Percentiles rank a stretch among this genome's conserved stretches.
phyloP scores from a whole-genome alignment of 345 rosid genomes.

The Hevea brasiliensis region DNA sequence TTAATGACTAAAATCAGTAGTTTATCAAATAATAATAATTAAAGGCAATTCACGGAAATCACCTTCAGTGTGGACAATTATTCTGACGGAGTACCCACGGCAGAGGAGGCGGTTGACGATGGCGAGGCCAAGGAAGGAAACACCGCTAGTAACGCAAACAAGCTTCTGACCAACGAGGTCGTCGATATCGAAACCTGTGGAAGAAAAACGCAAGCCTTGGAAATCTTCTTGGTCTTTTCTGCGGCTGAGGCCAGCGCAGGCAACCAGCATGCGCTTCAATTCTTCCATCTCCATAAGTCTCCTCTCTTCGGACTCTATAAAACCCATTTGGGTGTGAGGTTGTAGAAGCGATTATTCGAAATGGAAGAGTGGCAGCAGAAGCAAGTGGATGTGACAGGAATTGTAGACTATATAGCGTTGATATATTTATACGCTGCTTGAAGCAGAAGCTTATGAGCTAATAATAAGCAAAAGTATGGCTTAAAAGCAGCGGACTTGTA shows the following conservation, averaged over 20 bases:
- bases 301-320: conserved; percentile 47
- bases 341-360: too few relatives aligned
- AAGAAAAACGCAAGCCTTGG: conserved; percentile 13
- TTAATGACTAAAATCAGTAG: background rate
- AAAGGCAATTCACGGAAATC: background rate
- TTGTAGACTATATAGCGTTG: too few relatives aligned
- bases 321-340: conserved; percentile 48
- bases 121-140: conserved; percentile 68
- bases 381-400: too few relatives aligned
- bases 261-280: conserved; percentile 44
- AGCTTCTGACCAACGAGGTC: conserved; percentile 24
- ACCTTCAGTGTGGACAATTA: conserved; percentile 66
- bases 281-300: conserved; percentile 50
- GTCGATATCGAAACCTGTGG: background rate
- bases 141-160: conserved; percentile 84
- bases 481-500: too few relatives aligned
- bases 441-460: too few relatives aligned
- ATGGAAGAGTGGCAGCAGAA: too few relatives aligned
- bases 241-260: conserved; percentile 38
- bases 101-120: conserved; percentile 58
- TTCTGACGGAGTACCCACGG: conserved; percentile 67
- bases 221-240: conserved; percentile 41
- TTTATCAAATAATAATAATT: background rate
- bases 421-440: too few relatives aligned
- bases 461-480: too few relatives aligned